phyloP scores from a whole-genome alignment of 176 grass and related monocot genomes.

The Neostapfia colusana region DNA sequence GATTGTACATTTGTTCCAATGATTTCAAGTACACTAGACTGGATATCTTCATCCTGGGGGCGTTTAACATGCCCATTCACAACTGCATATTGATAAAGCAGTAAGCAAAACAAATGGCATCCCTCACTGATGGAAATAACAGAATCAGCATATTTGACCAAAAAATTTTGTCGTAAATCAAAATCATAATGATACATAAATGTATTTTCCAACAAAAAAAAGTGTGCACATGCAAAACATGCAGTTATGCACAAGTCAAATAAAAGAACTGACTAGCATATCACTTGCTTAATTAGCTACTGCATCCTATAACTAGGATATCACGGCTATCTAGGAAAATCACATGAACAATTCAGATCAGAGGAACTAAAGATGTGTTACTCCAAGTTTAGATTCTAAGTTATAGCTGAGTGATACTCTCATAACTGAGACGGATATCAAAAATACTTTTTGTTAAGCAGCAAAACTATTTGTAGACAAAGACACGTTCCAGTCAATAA shows the following conservation, averaged over 20 bases:
- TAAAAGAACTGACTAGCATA: not conserved
- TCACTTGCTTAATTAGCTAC: not conserved
- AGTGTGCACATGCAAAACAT: not conserved
- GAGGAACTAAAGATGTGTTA: not conserved
- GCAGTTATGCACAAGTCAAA: not conserved
- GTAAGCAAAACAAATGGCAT: conserved; percentile 17
- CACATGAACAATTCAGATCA: not conserved
- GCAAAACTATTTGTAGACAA: not conserved
- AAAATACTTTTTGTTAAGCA: not conserved
- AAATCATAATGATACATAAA: conserved; percentile 9
- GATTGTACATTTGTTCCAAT: conserved; percentile 92
- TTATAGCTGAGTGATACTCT: not conserved
- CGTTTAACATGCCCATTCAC: conserved; percentile 79
- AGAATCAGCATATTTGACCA: not conserved
- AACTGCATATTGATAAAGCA: conserved; percentile 49
- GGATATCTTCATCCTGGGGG: conserved; percentile 90
- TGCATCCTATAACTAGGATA: not conserved
- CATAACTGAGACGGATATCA: not conserved
- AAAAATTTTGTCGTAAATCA: not conserved
- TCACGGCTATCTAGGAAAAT: not conserved
- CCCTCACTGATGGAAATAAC: not conserved
- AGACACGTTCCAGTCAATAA: not conserved
- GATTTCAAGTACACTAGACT: conserved; percentile 92
- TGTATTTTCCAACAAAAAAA: not conserved
- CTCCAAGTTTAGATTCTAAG: not conserved